Conservation (phyloP, 2,329 filamentous ascomycete species). For the Sclerotinia spermophila region DNA sequence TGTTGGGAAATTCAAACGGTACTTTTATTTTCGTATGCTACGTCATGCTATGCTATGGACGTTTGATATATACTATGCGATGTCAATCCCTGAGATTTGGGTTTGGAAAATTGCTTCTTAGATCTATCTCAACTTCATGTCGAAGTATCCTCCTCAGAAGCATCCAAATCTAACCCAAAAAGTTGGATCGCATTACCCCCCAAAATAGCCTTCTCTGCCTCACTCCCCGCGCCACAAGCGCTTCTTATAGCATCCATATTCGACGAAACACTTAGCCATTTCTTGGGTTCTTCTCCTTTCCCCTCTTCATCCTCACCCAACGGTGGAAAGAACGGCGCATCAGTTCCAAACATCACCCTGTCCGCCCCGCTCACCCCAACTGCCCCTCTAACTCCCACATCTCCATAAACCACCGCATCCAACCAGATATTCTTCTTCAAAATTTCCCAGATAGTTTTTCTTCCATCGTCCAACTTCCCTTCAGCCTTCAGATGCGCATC, state of each 20-base stretch:
- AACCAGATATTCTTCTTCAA: conserved; percentile 76
- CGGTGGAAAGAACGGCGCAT: conserved; percentile 83
- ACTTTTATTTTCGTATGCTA: neutral
- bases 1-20: neutral
- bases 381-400: conserved; percentile 68
- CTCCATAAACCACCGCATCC: conserved; percentile 81
- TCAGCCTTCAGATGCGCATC: conserved; percentile 69
- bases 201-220: conserved; percentile 51
- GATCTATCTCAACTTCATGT: too few relatives aligned
- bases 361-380: conserved; percentile 65
- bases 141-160: neutral
- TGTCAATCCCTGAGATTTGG: too few relatives aligned
- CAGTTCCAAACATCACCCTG: conserved; percentile 75
- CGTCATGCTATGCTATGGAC: neutral
- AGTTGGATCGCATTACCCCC: conserved; percentile 57
- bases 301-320: conserved; percentile 54
- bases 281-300: conserved; percentile 41
- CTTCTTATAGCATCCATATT: conserved; percentile 55
- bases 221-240: conserved; percentile 46
- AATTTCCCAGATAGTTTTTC: conserved; percentile 60
- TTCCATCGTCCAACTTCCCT: conserved; percentile 49
- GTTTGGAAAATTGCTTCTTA: too few relatives aligned
- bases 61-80: neutral
- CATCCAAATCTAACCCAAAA: conserved; percentile 37
- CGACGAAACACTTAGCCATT: conserved; percentile 66